Evolutionary conservation across 768 basidiomycete species (phyloP), one percentile per base, ranked within the genome.

Genomic region (Naganishia vishniacii): DNA sequence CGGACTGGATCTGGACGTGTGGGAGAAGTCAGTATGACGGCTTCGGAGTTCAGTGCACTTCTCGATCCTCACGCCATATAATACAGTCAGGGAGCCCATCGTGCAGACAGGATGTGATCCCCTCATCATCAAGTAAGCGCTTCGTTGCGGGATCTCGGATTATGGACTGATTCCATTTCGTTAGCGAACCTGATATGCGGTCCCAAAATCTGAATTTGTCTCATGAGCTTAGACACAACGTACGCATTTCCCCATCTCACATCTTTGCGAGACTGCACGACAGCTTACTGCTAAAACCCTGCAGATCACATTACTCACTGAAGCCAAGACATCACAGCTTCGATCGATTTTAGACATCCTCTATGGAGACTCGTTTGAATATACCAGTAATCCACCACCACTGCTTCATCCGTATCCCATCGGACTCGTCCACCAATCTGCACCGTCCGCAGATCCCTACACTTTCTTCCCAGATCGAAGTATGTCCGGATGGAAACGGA

Each of bases 1-100:
- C 34, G 53, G 53, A 56, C 23, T 56, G 53, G 53, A 26, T 56
- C 37, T 56, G 53, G 53, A 40, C n/a, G 37, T 56, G 37, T 37
- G 53, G 25, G 23, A 29, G 9, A 11, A 12, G 53, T 56, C 12
- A 41, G 53, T 26, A 16, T 16, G 23, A 20, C 37, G 4, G 9
- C 4, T 15, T 16, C 4, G 31, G 13, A 16, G 34, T 37, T 7
- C 34, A 37, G 34, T 37, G 34, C n/a, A n/a, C n/a, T n/a, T n/a
- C n/a, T n/a, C n/a, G n/a, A n/a, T n/a, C n/a, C n/a, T n/a, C n/a
- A n/a, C n/a, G n/a, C 32, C 28, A 18, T 15, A 53, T 34, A 18
- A 12, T 12, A 15, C 37, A 56, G 53, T 40, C 23, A 12, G 6
- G 20, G 20, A 37, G 23, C 40, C 53, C 13, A 15, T 12, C 23